These are phyloP conservation scores for Onygenales sp. DNA, from an alignment of 2,329 filamentous ascomycete species.

Conservation along the genomic window DNA sequence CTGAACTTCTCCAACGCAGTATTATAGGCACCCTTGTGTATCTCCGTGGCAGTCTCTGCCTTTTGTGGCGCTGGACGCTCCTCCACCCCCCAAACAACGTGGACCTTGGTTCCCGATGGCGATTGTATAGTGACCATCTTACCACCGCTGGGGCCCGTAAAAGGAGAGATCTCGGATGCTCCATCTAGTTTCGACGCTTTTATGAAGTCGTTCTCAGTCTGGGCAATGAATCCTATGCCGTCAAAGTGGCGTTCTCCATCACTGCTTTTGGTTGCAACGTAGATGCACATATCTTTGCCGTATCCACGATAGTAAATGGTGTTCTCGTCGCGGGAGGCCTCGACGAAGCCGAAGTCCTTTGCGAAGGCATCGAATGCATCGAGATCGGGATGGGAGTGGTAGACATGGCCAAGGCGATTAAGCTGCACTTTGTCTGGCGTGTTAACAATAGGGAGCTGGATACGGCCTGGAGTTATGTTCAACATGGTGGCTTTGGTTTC, in stretches of 20 bases:
- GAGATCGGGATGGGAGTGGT: slow-evolving; percentile 45
- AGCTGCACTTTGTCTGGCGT: slow-evolving; percentile 35
- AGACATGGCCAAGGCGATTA: slow-evolving; percentile 41
- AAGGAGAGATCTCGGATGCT: slow-evolving; percentile 20
- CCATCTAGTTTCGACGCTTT: slow-evolving; percentile 21
- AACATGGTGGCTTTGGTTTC: not conserved
- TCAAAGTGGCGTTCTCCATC: slow-evolving; percentile 32
- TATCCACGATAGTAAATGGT: slow-evolving; percentile 36
- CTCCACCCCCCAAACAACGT: slow-evolving; percentile 27
- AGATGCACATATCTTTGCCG: slow-evolving; percentile 36
- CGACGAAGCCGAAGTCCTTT: slow-evolving; percentile 35
- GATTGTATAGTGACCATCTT: slow-evolving; percentile 27
- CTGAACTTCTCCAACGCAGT: slow-evolving; percentile 20
- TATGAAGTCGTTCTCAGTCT: slow-evolving; percentile 32
- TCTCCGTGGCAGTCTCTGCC: slow-evolving; percentile 12
- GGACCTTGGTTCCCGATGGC: slow-evolving; percentile 31
- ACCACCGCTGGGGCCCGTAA: slow-evolving; percentile 31
- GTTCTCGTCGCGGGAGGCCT: slow-evolving; percentile 26
- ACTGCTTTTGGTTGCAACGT: slow-evolving; percentile 26
- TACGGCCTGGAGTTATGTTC: not conserved
- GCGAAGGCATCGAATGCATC: slow-evolving; percentile 39
- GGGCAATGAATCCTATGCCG: slow-evolving; percentile 35
- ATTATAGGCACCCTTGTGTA: slow-evolving; percentile 16
- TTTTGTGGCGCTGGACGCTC: slow-evolving; percentile 11
- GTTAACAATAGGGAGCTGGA: not conserved